Evolutionary conservation across 495 filamentous ascomycete species (phyloP).

Genomic region (Podospora tetraspora): DNA sequence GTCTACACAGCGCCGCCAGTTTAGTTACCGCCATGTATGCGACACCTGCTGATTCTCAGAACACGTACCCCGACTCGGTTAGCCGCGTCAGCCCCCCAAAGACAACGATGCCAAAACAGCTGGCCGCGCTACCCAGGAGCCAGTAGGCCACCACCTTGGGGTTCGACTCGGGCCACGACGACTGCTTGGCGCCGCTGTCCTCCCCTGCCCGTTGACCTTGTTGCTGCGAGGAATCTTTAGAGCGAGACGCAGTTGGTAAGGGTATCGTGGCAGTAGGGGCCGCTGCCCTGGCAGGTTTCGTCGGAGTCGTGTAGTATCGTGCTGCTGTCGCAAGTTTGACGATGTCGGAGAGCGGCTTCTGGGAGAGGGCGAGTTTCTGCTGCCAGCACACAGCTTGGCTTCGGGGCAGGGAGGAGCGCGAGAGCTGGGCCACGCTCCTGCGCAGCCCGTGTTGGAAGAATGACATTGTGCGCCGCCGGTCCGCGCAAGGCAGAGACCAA

Average conservation of each 20-base stretch:
- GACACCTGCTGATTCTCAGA: not conserved
- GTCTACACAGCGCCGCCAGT: constrained; percentile 42
- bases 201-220: not conserved
- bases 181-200: constrained; percentile 10
- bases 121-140: constrained; percentile 83
- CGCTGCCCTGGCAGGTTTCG: not conserved
- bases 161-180: constrained; percentile 66
- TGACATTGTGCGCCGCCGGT: constrained; percentile 33
- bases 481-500: constrained; percentile 15
- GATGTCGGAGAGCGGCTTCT: constrained; percentile 20
- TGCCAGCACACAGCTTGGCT: constrained; percentile 53
- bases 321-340: constrained; percentile 8
- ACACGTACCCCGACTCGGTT: constrained; percentile 85
- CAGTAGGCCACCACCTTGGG: constrained; percentile 79
- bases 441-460: constrained; percentile 48
- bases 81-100: constrained; percentile 90
- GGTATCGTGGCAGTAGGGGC: not conserved
- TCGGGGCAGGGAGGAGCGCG: constrained; percentile 55
- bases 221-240: not conserved
- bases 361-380: constrained; percentile 21
- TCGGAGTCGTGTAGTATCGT: constrained; percentile 22
- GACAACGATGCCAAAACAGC: constrained; percentile 93
- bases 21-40: constrained; percentile 1
- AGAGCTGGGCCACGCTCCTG: constrained; percentile 48
- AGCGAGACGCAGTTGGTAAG: not conserved